Evolutionary conservation across 2,329 filamentous ascomycete genomes (phyloP).

Genomic region (Clonostachys rhizophaga): DNA sequence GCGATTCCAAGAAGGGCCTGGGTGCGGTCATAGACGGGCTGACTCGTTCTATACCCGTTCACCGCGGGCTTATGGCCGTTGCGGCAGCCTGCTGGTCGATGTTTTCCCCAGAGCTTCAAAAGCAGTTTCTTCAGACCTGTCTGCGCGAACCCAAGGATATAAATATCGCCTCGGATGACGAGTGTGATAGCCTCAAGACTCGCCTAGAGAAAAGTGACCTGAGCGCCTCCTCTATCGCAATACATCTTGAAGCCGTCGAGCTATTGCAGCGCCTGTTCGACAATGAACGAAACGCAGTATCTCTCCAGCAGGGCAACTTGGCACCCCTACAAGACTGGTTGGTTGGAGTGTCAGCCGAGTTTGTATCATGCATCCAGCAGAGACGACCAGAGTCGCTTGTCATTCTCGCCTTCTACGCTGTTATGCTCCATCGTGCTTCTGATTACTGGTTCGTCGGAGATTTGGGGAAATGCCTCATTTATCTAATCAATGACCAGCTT

Average conservation of each 20-base stretch:
- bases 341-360: conserved; percentile 11
- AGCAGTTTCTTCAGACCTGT: not conserved
- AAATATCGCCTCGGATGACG: not conserved
- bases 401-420: conserved; percentile 30
- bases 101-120: too few relatives aligned
- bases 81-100: not conserved
- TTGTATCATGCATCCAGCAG: conserved; percentile 22
- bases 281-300: conserved; percentile 10
- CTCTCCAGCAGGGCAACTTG: conserved; percentile 1
- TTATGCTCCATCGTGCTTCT: conserved; percentile 26
- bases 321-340: not conserved
- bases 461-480: conserved; percentile 18
- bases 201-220: conserved; percentile 9
- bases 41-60: conserved; percentile 20
- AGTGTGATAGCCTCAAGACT: not conserved
- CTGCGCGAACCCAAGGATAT: conserved; percentile 1
- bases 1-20: conserved; percentile 12
- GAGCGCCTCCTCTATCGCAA: conserved; percentile 4
- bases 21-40: conserved; percentile 18
- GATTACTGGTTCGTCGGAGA: conserved; percentile 21
- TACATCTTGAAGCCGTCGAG: conserved; percentile 12
- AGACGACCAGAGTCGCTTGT: conserved; percentile 28
- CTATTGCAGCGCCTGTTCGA: conserved; percentile 23
- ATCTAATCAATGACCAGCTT: conserved; percentile 14
- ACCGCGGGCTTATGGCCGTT: conserved; percentile 19